phyloP scores from a whole-genome alignment of 495 filamentous ascomycete genomes.

The Gamarada debralockiae region DNA sequence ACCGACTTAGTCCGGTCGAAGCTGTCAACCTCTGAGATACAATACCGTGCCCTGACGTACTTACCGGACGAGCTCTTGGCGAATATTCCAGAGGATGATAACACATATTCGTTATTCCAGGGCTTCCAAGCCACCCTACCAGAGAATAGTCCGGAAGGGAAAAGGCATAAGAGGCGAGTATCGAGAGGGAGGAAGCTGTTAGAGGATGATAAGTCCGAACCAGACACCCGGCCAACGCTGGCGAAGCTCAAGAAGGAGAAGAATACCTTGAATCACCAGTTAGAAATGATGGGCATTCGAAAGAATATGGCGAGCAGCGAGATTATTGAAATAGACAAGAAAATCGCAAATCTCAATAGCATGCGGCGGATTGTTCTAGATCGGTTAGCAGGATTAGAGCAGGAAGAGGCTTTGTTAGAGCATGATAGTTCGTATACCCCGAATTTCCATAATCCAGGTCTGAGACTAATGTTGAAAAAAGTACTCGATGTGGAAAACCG shows the following conservation, averaged over 20 bases:
- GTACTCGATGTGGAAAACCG: constrained; percentile 81
- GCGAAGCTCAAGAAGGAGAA: constrained; percentile 73
- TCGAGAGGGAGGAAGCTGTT: constrained; percentile 73
- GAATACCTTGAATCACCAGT: constrained; percentile 65
- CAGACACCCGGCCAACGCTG: constrained; percentile 42
- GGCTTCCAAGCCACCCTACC: constrained; percentile 91
- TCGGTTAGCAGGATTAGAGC: constrained; percentile 82
- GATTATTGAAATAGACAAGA: constrained; percentile 94
- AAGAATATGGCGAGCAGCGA: constrained; percentile 98
- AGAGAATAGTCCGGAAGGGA: constrained; percentile 62
- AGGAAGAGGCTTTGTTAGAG: constrained; percentile 87
- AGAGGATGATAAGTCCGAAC: constrained; percentile 48
- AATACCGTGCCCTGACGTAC: constrained; percentile 86
- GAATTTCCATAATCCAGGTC: not conserved
- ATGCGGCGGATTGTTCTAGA: constrained; percentile 95
- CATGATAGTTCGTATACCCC: constrained; percentile 62
- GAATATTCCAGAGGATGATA: constrained; percentile 81
- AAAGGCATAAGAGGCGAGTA: constrained; percentile 63
- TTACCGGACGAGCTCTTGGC: constrained; percentile 85
- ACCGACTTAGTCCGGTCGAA: constrained; percentile 90
- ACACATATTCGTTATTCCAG: constrained; percentile 89
- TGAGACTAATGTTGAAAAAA: constrained; percentile 30
- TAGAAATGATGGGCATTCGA: constrained; percentile 88
- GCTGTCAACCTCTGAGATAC: constrained; percentile 87
- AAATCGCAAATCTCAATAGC: constrained; percentile 86